Evolutionary conservation across 352 stramenopile genomes (phyloP).

Genomic region (Pythium rishiriense): DNA sequence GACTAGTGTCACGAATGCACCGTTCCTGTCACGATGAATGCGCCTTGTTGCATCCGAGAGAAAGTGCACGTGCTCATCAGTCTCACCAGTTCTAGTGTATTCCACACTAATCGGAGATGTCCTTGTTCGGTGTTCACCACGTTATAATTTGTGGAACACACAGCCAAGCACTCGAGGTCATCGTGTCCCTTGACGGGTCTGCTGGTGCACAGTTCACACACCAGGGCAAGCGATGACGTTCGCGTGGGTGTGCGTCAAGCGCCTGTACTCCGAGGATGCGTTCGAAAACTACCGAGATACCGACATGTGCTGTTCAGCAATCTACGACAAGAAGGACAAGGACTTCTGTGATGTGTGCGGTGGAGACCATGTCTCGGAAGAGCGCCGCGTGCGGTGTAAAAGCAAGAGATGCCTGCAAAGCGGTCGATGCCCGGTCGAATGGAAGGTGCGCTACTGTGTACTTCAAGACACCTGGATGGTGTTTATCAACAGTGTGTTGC

Average conservation of each 20-base stretch:
- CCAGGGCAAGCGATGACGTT: constrained; percentile 2
- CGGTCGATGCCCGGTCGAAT: neutral
- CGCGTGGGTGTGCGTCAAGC: constrained; percentile 4
- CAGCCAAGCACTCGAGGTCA: no score
- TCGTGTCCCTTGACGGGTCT: no score
- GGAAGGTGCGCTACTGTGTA: constrained; percentile 7
- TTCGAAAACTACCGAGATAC: constrained; percentile 11
- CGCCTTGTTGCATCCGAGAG: no score
- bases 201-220: no score
- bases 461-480: neutral
- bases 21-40: no score
- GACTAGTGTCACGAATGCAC: no score
- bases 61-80: no score
- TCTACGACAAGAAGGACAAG: constrained; percentile 8
- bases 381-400: constrained; percentile 5
- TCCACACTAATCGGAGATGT: no score
- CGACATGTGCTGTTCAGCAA: constrained; percentile 12
- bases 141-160: no score
- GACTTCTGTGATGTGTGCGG: constrained; percentile 7
- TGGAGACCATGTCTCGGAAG: constrained; percentile 7
- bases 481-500: neutral
- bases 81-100: no score
- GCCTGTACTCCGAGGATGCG: neutral
- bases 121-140: neutral
- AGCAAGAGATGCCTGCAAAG: neutral